These are phyloP conservation scores for Aspergillus coremiiformis DNA, from an alignment of 495 filamentous ascomycete genomes.

Conservation along the genomic window DNA sequence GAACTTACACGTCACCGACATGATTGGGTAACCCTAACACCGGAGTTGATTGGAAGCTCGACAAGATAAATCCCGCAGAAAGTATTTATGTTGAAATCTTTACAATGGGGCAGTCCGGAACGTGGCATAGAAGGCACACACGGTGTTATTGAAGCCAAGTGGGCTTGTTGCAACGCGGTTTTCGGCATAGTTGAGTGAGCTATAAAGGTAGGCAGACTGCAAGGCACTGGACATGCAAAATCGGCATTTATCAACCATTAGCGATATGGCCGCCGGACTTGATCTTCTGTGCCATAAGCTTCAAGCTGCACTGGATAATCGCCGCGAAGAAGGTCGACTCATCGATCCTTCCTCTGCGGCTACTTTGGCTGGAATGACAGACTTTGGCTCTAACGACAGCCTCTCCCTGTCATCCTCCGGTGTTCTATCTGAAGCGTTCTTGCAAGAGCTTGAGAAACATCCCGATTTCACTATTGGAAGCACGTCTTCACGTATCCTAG, in stretches of 20 bases:
- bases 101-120: not conserved
- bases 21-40: too few species aligned
- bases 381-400: slow-evolving; percentile 19
- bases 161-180: not conserved
- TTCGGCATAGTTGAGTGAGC: too few species aligned
- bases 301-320: not conserved
- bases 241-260: not conserved
- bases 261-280: slow-evolving; percentile 1
- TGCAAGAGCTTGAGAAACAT: slow-evolving; percentile 10
- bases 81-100: not conserved
- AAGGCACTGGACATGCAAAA: not conserved
- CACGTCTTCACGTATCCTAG: slow-evolving; percentile 6
- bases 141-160: not conserved
- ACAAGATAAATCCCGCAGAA: too few species aligned
- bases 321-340: slow-evolving; percentile 3
- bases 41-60: too few species aligned
- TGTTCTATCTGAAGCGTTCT: slow-evolving; percentile 6
- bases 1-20: too few species aligned
- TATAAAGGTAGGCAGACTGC: not conserved
- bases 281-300: slow-evolving; percentile 2
- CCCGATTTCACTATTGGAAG: slow-evolving; percentile 12
- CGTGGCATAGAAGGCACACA: not conserved
- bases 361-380: slow-evolving; percentile 3
- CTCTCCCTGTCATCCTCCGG: slow-evolving; percentile 14
- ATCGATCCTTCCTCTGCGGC: not conserved